Evolutionary conservation across 2,329 filamentous ascomycete genomes (phyloP), one percentile per base, ranked within the genome.

Genomic region (Arachnomyces sp.): DNA sequence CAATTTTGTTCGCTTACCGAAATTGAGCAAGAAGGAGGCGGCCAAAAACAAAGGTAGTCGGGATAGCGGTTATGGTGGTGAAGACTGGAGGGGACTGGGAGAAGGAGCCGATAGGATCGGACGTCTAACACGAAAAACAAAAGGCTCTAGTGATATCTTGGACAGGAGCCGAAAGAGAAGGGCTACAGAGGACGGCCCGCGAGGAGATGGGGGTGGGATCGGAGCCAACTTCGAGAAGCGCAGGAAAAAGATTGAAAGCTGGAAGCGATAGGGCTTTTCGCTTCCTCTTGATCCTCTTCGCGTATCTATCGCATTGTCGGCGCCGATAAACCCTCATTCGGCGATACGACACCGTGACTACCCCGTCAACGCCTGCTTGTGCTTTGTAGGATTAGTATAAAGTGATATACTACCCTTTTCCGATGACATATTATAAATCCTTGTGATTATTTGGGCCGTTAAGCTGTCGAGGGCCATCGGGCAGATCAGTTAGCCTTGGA

Each of bases 51-150:
- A 63, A 13, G 59, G 63, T 29, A 60, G 62, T 28, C 54, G 54
- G 42, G 64, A 70, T 59, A 68, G 54, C 65, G 80, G 72, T 63
- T 95, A 85, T 66, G 90, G 90, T 46, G 92, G 92, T 38, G 92
- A 96, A 65, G 92, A 96, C 59, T 96, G 88, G 86, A 78, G 82
- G 48, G 81, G 84, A 17, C 69, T 98, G 33, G 86, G 86, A 42
- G 82, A 89, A 59, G 87, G 88, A 6, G 77, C 89, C 38, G 86
- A 95, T 64, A 75, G 90, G 33, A 95, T 95, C 62, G 83, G 88
- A 52, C 74, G 81, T 46, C 69, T 95, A 55, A 95, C 89, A 5
- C 79, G 78, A 62, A 77, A 77, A 57, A 86, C 80, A 61, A 72
- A 71, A 44, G 69, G 71, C 28, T 69, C 71, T 49, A 60, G 71